phyloP scores from a whole-genome alignment of 768 basidiomycete genomes.

The Russula vinacea region DNA sequence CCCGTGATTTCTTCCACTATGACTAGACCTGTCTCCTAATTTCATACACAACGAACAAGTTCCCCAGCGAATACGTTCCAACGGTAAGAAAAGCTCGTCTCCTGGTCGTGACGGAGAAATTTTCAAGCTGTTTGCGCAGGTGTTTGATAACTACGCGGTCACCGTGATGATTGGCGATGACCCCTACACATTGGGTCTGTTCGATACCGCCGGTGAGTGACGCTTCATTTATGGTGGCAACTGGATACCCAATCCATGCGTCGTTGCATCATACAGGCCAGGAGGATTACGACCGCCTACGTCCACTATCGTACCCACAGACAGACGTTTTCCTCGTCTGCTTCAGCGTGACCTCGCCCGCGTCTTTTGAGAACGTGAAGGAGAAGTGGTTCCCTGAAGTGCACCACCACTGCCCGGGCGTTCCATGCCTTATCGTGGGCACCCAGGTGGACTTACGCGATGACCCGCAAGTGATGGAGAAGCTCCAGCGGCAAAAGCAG shows the following conservation, averaged over 20 bases:
- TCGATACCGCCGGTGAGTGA: slow-evolving; percentile 93
- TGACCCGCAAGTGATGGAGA: slow-evolving; percentile 89
- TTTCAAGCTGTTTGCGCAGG: slow-evolving; percentile 44
- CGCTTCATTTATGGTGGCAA: not conserved
- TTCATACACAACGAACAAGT: slow-evolving; percentile 97
- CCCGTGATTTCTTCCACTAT: not conserved
- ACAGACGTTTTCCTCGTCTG: slow-evolving; percentile 99
- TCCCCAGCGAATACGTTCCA: slow-evolving; percentile 98
- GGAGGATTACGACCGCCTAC: slow-evolving; percentile 99
- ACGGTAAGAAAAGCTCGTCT: slow-evolving; percentile 59
- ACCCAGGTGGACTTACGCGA: slow-evolving; percentile 98
- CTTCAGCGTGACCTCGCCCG: slow-evolving; percentile 97
- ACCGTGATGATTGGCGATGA: slow-evolving; percentile 99
- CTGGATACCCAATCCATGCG: slow-evolving; percentile 20
- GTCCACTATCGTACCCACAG: slow-evolving; percentile 98
- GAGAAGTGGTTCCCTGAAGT: slow-evolving; percentile 99
- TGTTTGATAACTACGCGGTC: slow-evolving; percentile 97
- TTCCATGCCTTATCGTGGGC: slow-evolving; percentile 98
- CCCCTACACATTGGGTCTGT: slow-evolving; percentile 95
- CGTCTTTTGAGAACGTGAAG: slow-evolving; percentile 99
- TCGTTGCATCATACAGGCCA: slow-evolving; percentile 58
- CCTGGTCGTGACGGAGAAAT: slow-evolving; percentile 25
- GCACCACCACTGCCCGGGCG: slow-evolving; percentile 98
- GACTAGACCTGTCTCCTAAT: slow-evolving; percentile 89
- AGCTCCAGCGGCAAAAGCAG: slow-evolving; percentile 95